Conservation (phyloP, 805 yeast species). For the Kuraishia ogatae region DNA sequence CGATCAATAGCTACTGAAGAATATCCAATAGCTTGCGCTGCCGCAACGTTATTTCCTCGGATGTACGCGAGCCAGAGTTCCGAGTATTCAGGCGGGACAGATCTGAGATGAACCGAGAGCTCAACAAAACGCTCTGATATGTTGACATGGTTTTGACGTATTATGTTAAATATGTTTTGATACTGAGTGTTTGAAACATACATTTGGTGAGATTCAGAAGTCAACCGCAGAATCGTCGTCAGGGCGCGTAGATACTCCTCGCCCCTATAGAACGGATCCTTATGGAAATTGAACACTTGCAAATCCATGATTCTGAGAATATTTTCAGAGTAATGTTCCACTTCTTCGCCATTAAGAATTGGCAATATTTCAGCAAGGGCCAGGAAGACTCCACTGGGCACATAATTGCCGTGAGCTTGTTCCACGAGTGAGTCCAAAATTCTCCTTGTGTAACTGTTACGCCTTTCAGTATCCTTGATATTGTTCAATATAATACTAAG, state of each 20-base stretch:
- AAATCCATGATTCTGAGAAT: slow-evolving; percentile 4
- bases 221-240: slow-evolving; percentile 3
- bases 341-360: background rate
- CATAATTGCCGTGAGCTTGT: background rate
- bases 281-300: slow-evolving; percentile 23
- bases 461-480: background rate
- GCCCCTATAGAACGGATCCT: slow-evolving; percentile 24
- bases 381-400: slow-evolving; percentile 9
- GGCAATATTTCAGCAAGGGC: slow-evolving; percentile 16
- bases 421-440: background rate
- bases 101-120: slow-evolving; percentile 10
- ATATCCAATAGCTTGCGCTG: slow-evolving; percentile 28
- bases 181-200: slow-evolving; percentile 8
- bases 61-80: slow-evolving; percentile 28
- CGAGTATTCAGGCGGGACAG: slow-evolving; percentile 11
- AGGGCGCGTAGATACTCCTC: slow-evolving; percentile 25
- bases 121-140: slow-evolving; percentile 21
- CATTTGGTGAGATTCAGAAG: background rate
- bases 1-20: slow-evolving; percentile 9
- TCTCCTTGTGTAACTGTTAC: background rate
- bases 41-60: slow-evolving; percentile 26
- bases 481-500: slow-evolving; percentile 15
- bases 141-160: slow-evolving; percentile 15
- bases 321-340: background rate
- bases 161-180: slow-evolving; percentile 18